A percentile compares a stretch with the other conserved stretches of the same genome.
phyloP scores from a whole-genome alignment of 345 rosid genomes.

The Mangifera indica region DNA sequence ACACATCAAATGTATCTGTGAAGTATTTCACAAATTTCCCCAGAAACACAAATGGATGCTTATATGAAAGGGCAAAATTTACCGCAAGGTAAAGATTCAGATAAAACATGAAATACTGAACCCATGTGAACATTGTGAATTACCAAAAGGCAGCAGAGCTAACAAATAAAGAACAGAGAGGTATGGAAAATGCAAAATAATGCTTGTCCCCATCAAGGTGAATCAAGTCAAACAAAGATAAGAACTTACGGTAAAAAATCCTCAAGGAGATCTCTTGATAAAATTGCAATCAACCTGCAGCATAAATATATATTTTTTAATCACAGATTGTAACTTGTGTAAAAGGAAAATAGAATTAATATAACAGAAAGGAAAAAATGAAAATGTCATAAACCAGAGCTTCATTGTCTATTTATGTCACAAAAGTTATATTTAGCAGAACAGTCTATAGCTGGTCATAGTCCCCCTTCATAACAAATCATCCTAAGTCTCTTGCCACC shows the following conservation, averaged over 20 bases:
- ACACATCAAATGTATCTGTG: neutral
- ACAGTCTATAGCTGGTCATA: neutral
- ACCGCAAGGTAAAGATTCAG: neutral
- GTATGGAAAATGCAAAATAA: neutral
- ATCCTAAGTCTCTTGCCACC: neutral
- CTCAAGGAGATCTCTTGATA: conserved; percentile 79
- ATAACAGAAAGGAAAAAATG: neutral
- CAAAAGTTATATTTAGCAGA: neutral
- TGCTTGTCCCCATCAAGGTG: neutral
- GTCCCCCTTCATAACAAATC: neutral
- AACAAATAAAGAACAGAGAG: neutral
- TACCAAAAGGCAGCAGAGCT: neutral
- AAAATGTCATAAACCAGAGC: neutral
- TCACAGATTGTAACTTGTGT: neutral
- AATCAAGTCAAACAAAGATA: conserved; percentile 19
- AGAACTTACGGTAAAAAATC: conserved; percentile 72
- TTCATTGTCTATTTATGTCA: neutral
- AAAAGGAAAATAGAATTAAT: neutral
- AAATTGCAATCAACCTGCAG: conserved; percentile 75
- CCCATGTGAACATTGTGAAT: neutral
- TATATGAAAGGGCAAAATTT: neutral
- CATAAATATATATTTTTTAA: conserved; percentile 5
- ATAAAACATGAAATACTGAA: conserved; percentile 3
- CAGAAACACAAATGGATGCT: neutral
- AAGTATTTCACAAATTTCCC: neutral